A percentile compares a stretch with the other conserved stretches of the same genome.
Conservation (phyloP, 2,329 filamentous ascomycete genomes). For the Lecanicillium sp. region DNA sequence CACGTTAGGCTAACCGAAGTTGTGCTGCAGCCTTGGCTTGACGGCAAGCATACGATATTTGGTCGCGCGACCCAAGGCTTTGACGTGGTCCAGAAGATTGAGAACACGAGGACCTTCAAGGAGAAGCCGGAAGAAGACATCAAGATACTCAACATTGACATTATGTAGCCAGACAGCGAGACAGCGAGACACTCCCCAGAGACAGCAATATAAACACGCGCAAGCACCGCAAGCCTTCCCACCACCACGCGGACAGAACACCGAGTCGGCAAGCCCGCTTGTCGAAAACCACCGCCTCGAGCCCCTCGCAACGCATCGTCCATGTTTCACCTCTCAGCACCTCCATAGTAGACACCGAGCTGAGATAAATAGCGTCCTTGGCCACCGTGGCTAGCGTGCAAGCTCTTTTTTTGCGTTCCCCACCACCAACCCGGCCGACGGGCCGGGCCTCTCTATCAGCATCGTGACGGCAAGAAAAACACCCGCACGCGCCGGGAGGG, state of each 20-base stretch:
- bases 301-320: constrained; percentile 6
- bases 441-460: not conserved
- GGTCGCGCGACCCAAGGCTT: constrained; percentile 83
- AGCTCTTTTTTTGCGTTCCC: constrained; percentile 9
- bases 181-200: not conserved
- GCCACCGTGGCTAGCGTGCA: constrained; percentile 12
- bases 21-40: constrained; percentile 67
- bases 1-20: constrained; percentile 20
- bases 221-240: no score
- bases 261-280: constrained; percentile 9
- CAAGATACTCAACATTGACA: constrained; percentile 86
- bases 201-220: not conserved
- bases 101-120: constrained; percentile 77
- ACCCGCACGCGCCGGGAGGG: no score
- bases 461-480: not conserved
- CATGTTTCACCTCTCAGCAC: constrained; percentile 10
- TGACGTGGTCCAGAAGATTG: constrained; percentile 93
- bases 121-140: constrained; percentile 97
- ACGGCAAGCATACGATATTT: constrained; percentile 95
- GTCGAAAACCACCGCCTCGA: constrained; percentile 5
- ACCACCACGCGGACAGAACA: no score
- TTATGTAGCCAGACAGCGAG: constrained; percentile 33
- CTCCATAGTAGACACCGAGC: constrained; percentile 10
- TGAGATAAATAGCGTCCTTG: constrained; percentile 12
- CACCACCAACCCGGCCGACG: constrained; percentile 5